Conservation (phyloP, 306 rosid species). For the Prunus persica region DNA sequence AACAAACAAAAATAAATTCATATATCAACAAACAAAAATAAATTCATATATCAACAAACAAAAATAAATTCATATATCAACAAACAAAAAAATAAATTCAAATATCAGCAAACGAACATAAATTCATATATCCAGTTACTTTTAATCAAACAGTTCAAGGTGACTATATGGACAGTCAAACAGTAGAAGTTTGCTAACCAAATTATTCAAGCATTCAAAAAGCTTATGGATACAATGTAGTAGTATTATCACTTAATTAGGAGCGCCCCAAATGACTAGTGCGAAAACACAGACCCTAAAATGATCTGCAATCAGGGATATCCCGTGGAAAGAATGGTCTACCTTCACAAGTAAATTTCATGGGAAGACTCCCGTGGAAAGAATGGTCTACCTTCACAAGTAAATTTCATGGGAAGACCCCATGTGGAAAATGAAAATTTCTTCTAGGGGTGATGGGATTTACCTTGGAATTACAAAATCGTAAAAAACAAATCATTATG, state of each 20-base stretch:
- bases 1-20: too few species aligned
- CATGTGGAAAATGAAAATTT: background rate
- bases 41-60: too few species aligned
- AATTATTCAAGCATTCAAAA: background rate
- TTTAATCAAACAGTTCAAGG: background rate
- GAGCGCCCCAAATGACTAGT: background rate
- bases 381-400: background rate
- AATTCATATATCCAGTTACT: background rate
- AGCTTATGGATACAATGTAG: background rate
- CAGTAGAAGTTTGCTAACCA: background rate
- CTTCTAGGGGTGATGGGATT: background rate
- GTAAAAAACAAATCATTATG: background rate
- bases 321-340: background rate
- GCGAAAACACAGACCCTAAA: background rate
- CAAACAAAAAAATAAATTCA: too few species aligned
- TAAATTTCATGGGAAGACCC: background rate
- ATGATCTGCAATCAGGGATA: background rate
- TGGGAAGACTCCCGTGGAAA: background rate
- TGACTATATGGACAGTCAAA: background rate
- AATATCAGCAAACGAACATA: too few species aligned
- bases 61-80: background rate
- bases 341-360: background rate
- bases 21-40: too few species aligned
- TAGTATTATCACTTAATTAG: background rate
- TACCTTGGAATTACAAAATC: background rate